Conservation (phyloP, 139 green algal genomes). For the Edaphochlamys debaryana region DNA sequence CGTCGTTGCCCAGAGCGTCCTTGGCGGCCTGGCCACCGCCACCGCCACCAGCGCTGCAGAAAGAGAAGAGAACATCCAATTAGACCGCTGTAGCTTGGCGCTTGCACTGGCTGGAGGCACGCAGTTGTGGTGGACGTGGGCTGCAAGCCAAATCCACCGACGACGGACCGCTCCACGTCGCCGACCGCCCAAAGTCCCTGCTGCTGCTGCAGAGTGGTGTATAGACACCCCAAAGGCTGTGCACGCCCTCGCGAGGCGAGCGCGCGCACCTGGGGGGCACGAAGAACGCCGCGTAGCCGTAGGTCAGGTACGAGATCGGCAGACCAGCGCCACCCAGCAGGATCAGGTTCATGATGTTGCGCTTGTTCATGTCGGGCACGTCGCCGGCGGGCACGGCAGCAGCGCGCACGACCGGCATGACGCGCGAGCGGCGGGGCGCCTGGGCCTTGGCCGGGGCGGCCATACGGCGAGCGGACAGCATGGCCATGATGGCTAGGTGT, state of each 20-base stretch:
- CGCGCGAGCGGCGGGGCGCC: conserved; percentile 23
- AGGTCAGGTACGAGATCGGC: conserved; percentile 71
- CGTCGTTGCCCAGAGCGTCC: conserved; percentile 96
- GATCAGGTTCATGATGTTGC: conserved; percentile 93
- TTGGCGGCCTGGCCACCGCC: conserved; percentile 87
- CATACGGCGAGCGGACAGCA: conserved; percentile 24
- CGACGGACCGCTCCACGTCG: background rate
- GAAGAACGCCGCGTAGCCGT: conserved; percentile 83
- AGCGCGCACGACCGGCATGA: conserved; percentile 42
- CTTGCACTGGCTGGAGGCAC: too few species aligned
- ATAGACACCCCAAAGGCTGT: too few species aligned
- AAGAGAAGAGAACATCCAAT: background rate
- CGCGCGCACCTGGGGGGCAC: conserved; percentile 73
- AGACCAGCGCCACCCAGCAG: conserved; percentile 58
- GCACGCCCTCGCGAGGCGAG: too few species aligned
- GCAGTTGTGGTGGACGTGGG: background rate
- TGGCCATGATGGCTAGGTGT: conserved; percentile 12
- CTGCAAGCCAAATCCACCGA: background rate
- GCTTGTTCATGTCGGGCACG: conserved; percentile 75
- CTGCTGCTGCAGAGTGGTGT: too few species aligned
- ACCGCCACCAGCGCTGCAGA: conserved; percentile 77
- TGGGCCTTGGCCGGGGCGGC: conserved; percentile 22
- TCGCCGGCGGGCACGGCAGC: conserved; percentile 23
- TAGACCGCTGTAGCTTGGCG: background rate
- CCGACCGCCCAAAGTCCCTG: too few species aligned